Base-by-base conservation (phyloP, 495 filamentous ascomycete genomes). In the Penicillium odoratum region DNA sequence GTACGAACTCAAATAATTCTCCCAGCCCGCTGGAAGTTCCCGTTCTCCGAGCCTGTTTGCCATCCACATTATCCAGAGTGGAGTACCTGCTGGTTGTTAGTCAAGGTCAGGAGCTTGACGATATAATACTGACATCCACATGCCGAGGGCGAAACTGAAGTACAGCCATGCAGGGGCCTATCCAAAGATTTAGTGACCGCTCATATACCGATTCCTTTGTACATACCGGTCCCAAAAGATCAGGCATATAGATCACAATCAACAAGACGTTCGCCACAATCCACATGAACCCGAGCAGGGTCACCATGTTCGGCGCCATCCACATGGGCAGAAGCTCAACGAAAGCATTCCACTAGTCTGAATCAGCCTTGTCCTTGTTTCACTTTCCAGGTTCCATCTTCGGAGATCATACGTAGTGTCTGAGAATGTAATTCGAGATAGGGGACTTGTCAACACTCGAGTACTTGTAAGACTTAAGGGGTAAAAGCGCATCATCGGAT, bases 271-370 rank as follows among this genome's bases (percentile, higher is more conserved):
- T 97, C 48, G 75, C 83, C 13, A 98, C 76, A 62, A 98, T 96
- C 75, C 90, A 98, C 74, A 89, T 84, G 83, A 98, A 98, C 55
- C 94, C 94, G 25, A 98, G 70, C 8, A 98, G 84, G 61, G 94
- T 98, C 36, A 98, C 93, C 84, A 96, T 93, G 70, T 98, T 98
- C 7, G 94, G 94, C 11, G 95, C 95, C 33, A 98, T 81, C 92
- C 93, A 98, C 83, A 96, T 73, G 55, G 94, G 94, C 61, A 98
- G 73, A 33, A 98, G 71, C 70, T 96, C 85, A 58, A 97, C 95
- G 64, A 94, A 94, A 48, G 88, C 92, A 84, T 97, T 98, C 94
- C 94, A 98, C 93, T 98, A 58, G 0, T 21, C 2, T 3, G 13
- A 21, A 53, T 53, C 40, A 45, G 51, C 15, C 25, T 29, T 42